Conservation (phyloP, 2,329 filamentous ascomycete species). For the Ambrosiella cleistominuta region DNA sequence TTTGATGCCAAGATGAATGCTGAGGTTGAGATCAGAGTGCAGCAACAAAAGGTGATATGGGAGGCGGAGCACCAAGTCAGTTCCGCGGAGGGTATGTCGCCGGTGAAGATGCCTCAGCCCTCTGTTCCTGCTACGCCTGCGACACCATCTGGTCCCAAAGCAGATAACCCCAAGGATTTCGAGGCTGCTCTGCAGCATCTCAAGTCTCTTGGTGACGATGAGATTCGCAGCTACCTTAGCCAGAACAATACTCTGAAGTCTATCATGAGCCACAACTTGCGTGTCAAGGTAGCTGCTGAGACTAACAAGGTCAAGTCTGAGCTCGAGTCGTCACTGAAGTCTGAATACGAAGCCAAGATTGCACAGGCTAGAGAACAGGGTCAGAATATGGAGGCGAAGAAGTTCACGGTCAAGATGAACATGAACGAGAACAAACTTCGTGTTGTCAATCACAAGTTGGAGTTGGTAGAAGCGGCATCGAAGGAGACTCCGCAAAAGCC, state of each 20-base stretch:
- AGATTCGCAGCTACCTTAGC: constrained; percentile 38
- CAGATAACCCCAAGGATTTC: constrained; percentile 20
- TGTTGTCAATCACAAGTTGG: constrained; percentile 50
- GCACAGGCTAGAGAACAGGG: constrained; percentile 41
- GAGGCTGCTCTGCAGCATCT: constrained; percentile 10
- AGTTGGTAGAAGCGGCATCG: constrained; percentile 64
- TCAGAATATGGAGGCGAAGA: constrained; percentile 57
- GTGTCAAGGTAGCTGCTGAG: constrained; percentile 50
- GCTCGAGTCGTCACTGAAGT: constrained; percentile 28
- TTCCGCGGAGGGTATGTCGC: constrained; percentile 14
- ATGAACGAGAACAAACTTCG: constrained; percentile 57
- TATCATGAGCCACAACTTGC: constrained; percentile 45
- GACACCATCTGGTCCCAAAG: constrained; percentile 16
- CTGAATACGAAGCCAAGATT: constrained; percentile 36
- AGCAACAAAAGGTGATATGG: constrained; percentile 47
- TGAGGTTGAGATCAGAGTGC: constrained; percentile 31
- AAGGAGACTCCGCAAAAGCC: constrained; percentile 70
- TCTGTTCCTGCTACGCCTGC: constrained; percentile 20
- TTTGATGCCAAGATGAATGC: constrained; percentile 27
- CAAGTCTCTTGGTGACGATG: constrained; percentile 26
- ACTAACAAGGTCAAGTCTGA: constrained; percentile 42
- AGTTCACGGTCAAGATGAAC: constrained; percentile 55
- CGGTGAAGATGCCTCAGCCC: constrained; percentile 15
- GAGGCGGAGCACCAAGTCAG: constrained; percentile 31
- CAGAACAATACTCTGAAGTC: constrained; percentile 39